These are phyloP conservation scores for Raffaelea ambrosiae DNA, from an alignment of 2,329 filamentous ascomycete species.

Conservation along the genomic window DNA sequence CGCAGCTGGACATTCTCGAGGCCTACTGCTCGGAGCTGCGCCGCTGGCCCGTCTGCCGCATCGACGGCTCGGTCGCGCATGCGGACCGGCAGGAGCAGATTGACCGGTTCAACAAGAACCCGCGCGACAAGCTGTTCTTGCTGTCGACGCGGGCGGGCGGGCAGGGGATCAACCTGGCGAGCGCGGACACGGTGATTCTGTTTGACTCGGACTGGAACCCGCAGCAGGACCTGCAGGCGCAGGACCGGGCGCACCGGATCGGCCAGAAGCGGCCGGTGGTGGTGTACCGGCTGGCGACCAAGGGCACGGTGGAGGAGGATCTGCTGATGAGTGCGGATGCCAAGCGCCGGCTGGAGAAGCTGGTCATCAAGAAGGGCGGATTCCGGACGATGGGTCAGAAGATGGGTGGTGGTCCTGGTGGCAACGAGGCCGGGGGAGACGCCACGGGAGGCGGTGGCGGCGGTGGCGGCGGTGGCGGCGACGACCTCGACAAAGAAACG, in stretches of 20 bases:
- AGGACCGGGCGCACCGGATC: conserved; percentile 91
- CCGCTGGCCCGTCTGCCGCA: conserved; percentile 74
- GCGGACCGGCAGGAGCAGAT: conserved; percentile 63
- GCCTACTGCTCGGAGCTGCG: conserved; percentile 76
- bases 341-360: conserved; percentile 84
- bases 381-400: conserved; percentile 64
- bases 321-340: conserved; percentile 81
- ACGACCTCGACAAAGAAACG: conserved; percentile 48
- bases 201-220: conserved; percentile 92
- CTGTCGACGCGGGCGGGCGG: conserved; percentile 87
- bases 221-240: conserved; percentile 92
- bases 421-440: not conserved
- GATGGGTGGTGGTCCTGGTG: conserved; percentile 38
- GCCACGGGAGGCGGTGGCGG: not conserved
- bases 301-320: conserved; percentile 84
- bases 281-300: conserved; percentile 87
- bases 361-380: conserved; percentile 90
- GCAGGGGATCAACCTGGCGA: conserved; percentile 88
- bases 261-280: conserved; percentile 88
- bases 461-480: conserved; percentile 31
- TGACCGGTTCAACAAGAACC: conserved; percentile 59
- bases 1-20: conserved; percentile 81
- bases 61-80: conserved; percentile 81
- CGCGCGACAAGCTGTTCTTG: conserved; percentile 67
- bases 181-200: conserved; percentile 84